phyloP scores from a whole-genome alignment of 2,329 filamentous ascomycete species.

The Cercospora sojina region DNA sequence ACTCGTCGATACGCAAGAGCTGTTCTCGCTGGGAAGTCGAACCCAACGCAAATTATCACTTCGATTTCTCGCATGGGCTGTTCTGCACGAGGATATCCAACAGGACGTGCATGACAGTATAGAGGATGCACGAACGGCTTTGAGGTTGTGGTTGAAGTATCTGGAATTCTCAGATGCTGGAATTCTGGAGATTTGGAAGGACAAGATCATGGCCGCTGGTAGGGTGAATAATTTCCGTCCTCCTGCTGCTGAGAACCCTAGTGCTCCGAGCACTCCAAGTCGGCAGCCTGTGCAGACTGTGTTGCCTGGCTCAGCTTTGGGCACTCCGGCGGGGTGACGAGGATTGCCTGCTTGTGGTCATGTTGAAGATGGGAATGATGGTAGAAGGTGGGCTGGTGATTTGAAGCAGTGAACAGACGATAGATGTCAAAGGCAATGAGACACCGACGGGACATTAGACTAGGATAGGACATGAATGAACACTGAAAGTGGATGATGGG shows the following conservation, averaged over 20 bases:
- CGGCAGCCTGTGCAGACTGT: neutral
- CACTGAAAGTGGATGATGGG: neutral
- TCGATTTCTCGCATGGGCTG: slow-evolving; percentile 85
- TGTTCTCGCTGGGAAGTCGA: slow-evolving; percentile 80
- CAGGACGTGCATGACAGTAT: slow-evolving; percentile 88
- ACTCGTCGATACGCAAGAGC: slow-evolving; percentile 88
- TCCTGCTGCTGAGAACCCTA: slow-evolving; percentile 32
- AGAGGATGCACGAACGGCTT: slow-evolving; percentile 87
- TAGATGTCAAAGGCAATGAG: neutral
- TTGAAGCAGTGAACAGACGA: neutral
- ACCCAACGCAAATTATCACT: slow-evolving; percentile 79
- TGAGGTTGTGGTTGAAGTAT: slow-evolving; percentile 87
- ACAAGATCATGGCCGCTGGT: slow-evolving; percentile 76
- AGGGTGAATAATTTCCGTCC: slow-evolving; percentile 51
- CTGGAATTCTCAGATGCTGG: slow-evolving; percentile 85
- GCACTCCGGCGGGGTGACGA: neutral
- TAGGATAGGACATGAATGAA: neutral
- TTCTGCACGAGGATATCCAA: slow-evolving; percentile 93
- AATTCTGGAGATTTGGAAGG: slow-evolving; percentile 76
- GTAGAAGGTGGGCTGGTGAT: neutral
- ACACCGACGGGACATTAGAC: neutral
- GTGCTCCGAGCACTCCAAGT: slow-evolving; percentile 37
- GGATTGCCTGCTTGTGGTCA: neutral
- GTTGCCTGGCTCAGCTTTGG: neutral
- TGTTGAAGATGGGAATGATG: neutral